These are phyloP conservation scores for Aspergillus conjunctus DNA, from an alignment of 495 filamentous ascomycete genomes.

Conservation along the genomic window DNA sequence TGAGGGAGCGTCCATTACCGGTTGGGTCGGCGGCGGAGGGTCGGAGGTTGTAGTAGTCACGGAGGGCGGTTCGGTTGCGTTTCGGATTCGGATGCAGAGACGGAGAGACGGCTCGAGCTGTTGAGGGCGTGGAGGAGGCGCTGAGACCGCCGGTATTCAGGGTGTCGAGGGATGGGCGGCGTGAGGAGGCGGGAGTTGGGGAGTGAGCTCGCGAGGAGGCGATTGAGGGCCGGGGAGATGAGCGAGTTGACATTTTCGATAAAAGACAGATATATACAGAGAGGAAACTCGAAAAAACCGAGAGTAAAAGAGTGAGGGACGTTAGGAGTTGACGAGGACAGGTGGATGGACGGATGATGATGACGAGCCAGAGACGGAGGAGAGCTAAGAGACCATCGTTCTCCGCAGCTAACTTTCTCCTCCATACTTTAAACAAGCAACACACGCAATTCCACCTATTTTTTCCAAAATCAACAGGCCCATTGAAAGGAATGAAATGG, in stretches of 20 bases:
- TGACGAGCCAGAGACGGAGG: too few species aligned
- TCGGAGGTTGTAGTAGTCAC: slow-evolving; percentile 92
- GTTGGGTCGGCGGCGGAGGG: slow-evolving; percentile 42
- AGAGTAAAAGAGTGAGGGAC: not conserved
- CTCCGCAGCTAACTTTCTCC: too few species aligned
- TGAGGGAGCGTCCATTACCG: slow-evolving; percentile 35
- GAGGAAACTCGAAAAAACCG: not conserved
- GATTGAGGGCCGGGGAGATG: slow-evolving; percentile 69
- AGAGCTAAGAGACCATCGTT: too few species aligned
- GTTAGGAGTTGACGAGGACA: too few species aligned
- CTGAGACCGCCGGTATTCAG: slow-evolving; percentile 50
- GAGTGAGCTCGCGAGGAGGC: slow-evolving; percentile 64
- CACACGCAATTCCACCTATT: not conserved
- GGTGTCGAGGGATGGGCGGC: slow-evolving; percentile 71
- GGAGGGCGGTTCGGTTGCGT: slow-evolving; percentile 78
- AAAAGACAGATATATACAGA: not conserved
- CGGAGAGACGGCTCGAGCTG: slow-evolving; percentile 51
- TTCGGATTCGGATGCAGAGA: slow-evolving; percentile 52
- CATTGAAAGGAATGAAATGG: slow-evolving; percentile 30
- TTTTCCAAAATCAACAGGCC: not conserved
- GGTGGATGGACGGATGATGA: too few species aligned
- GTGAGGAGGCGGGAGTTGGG: slow-evolving; percentile 66
- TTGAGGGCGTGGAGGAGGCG: slow-evolving; percentile 52
- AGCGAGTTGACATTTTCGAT: slow-evolving; percentile 70
- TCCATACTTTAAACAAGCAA: too few species aligned